Conservation (phyloP, 306 rosid genomes). For the Vicia faba region DNA sequence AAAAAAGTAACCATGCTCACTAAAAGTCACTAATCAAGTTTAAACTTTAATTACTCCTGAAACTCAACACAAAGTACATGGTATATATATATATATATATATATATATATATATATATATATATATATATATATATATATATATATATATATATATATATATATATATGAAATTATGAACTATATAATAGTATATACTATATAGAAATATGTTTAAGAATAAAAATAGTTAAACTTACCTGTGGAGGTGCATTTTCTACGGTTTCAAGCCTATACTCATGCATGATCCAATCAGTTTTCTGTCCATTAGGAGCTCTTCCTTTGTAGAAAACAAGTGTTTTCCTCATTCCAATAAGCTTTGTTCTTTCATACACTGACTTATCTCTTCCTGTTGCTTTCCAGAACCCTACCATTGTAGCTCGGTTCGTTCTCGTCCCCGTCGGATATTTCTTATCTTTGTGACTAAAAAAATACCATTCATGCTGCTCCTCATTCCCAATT, state of each 20-base stretch:
- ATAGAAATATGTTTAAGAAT: neutral
- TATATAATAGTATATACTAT: neutral
- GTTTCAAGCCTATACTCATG: conserved; percentile 91
- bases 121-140: no score
- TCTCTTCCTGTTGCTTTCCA: conserved; percentile 99
- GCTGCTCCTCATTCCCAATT: conserved; percentile 92
- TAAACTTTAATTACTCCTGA: neutral
- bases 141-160: no score
- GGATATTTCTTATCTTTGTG: conserved; percentile 97
- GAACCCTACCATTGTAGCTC: conserved; percentile 91
- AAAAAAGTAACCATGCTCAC: neutral
- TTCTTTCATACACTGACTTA: conserved; percentile 77
- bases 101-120: no score
- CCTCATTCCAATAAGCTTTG: conserved; percentile 86
- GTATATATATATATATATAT: no score
- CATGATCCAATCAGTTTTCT: conserved; percentile 93
- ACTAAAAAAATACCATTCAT: conserved; percentile 95
- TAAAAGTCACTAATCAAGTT: conserved; percentile 28
- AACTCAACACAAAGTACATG: neutral
- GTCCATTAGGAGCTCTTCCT: conserved; percentile 97
- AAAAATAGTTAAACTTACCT: conserved; percentile 50
- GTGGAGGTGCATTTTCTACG: conserved; percentile 79
- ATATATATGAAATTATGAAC: no score
- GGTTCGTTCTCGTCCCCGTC: conserved; percentile 93
- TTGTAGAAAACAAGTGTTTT: conserved; percentile 93